A percentile compares a stretch with the other conserved stretches of the same genome.
These are phyloP conservation scores for Paraphoma sp. DNA, from an alignment of 2,329 filamentous ascomycete species.

Conservation along the genomic window DNA sequence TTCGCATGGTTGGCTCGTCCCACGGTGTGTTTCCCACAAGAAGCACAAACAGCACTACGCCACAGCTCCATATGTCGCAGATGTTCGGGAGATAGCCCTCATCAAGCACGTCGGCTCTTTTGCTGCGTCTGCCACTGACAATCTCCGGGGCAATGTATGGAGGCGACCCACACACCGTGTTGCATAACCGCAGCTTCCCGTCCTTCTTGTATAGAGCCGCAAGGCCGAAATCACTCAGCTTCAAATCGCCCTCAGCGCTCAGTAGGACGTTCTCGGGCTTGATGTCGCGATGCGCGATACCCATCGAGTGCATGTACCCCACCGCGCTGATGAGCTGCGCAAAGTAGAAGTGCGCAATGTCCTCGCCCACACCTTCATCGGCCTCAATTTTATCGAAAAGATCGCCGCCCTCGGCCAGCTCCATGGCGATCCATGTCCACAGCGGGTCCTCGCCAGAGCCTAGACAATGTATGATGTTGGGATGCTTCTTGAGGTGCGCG, in stretches of 20 bases:
- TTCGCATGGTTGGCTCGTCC: slow-evolving; percentile 87
- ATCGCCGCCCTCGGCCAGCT: slow-evolving; percentile 92
- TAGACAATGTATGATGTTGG: slow-evolving; percentile 94
- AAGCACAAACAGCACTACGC: slow-evolving; percentile 95
- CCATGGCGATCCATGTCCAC: slow-evolving; percentile 99
- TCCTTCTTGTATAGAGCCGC: slow-evolving; percentile 93
- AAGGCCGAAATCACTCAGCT: slow-evolving; percentile 96
- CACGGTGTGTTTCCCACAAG: slow-evolving; percentile 96
- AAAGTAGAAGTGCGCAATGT: slow-evolving; percentile 97
- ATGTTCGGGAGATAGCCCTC: slow-evolving; percentile 76
- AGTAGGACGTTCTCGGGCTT: slow-evolving; percentile 92
- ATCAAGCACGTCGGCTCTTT: slow-evolving; percentile 57
- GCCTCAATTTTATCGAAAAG: slow-evolving; percentile 99
- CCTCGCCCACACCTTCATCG: slow-evolving; percentile 90
- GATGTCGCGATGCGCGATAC: slow-evolving; percentile 81
- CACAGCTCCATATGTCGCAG: slow-evolving; percentile 96
- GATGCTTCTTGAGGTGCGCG: slow-evolving; percentile 84
- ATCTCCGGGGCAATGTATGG: slow-evolving; percentile 98
- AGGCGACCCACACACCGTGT: slow-evolving; percentile 91
- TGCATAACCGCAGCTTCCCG: slow-evolving; percentile 79
- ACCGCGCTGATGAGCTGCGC: slow-evolving; percentile 88
- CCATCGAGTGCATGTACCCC: slow-evolving; percentile 94
- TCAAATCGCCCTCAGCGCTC: slow-evolving; percentile 82
- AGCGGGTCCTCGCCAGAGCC: slow-evolving; percentile 81
- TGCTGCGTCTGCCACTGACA: slow-evolving; percentile 57